These are phyloP conservation scores for Moringa oleifera DNA, from an alignment of 345 rosid species.

Conservation along the genomic window DNA sequence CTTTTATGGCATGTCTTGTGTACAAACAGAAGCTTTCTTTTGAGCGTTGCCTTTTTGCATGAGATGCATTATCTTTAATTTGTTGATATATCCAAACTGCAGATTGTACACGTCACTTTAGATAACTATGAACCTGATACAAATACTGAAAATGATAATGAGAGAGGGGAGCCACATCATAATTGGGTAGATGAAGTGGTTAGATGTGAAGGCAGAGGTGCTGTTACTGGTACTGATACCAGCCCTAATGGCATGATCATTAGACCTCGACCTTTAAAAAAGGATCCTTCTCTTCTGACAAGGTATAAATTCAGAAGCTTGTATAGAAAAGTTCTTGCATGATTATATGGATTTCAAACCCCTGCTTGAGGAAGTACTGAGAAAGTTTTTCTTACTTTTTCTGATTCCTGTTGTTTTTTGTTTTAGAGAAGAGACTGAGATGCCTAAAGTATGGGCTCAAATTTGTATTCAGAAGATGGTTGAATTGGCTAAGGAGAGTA, in stretches of 20 bases:
- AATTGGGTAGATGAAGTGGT: conserved; percentile 98
- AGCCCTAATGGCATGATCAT: conserved; percentile 48
- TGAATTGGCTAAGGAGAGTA: conserved; percentile 84
- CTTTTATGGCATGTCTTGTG: background rate
- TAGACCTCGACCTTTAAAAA: conserved; percentile 61
- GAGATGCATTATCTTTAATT: background rate
- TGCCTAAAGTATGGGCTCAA: conserved; percentile 88
- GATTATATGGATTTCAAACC: too few species aligned
- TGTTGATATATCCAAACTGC: conserved; percentile 19
- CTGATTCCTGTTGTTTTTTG: conserved; percentile 7
- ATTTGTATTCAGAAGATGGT: conserved; percentile 89
- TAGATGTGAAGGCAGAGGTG: conserved; percentile 80
- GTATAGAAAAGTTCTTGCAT: background rate
- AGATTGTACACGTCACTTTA: conserved; percentile 73
- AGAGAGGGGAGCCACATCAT: conserved; percentile 59
- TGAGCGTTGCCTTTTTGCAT: background rate
- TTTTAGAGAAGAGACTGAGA: conserved; percentile 80
- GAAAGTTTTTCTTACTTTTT: background rate
- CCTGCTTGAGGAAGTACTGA: too few species aligned
- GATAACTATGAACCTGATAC: conserved; percentile 69
- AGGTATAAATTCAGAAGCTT: conserved; percentile 33
- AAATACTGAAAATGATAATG: conserved; percentile 36
- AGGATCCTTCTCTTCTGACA: conserved; percentile 74
- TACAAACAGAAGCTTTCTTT: background rate
- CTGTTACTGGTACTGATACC: conserved; percentile 29